These are phyloP conservation scores for Paracamarosporium sp. DNA, from an alignment of 2,329 filamentous ascomycete species.

Conservation along the genomic window DNA sequence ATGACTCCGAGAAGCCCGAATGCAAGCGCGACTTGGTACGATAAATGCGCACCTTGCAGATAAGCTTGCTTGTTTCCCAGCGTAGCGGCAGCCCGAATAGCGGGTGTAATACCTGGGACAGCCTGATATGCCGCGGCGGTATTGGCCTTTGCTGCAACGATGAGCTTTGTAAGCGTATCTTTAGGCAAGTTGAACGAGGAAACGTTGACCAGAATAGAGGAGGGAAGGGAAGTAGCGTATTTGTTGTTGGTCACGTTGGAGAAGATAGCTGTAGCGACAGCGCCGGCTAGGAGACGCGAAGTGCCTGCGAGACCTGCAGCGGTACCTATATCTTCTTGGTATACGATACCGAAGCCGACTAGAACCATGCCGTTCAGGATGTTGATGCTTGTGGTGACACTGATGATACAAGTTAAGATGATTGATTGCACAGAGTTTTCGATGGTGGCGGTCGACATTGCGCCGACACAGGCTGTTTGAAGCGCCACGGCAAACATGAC, in stretches of 20 bases:
- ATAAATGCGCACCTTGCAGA: constrained; percentile 30
- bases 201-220: constrained; percentile 22
- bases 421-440: constrained; percentile 17
- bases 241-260: constrained; percentile 38
- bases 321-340: constrained; percentile 40
- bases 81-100: constrained; percentile 30
- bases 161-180: constrained; percentile 20
- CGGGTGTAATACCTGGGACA: constrained; percentile 37
- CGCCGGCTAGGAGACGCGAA: constrained; percentile 34
- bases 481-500: constrained; percentile 32
- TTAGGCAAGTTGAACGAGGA: constrained; percentile 23
- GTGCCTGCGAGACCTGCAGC: constrained; percentile 37
- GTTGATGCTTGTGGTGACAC: constrained; percentile 34
- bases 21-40: constrained; percentile 39
- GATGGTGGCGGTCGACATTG: constrained; percentile 2
- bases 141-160: constrained; percentile 27
- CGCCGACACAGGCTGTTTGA: constrained; percentile 24
- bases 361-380: constrained; percentile 38
- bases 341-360: constrained; percentile 37
- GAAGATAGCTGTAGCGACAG: constrained; percentile 37
- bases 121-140: constrained; percentile 33
- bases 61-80: constrained; percentile 38
- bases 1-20: constrained; percentile 36
- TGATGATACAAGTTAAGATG: constrained; percentile 36
- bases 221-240: constrained; percentile 24